Evolutionary conservation across 306 rosid genomes (phyloP).

Genomic region (Biancaea sappan): DNA sequence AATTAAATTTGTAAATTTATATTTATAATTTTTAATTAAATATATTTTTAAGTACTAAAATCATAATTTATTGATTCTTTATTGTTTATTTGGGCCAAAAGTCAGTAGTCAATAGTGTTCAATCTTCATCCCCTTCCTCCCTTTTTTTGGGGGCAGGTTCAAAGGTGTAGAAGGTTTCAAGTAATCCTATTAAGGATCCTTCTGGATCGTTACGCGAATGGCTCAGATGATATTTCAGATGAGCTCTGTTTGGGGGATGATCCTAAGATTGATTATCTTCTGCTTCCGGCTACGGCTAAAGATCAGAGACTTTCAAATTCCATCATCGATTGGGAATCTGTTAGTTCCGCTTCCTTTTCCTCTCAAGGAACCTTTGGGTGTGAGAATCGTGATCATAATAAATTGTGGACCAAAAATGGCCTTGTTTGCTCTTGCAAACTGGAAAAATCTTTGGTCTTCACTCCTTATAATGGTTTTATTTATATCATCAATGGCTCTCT

Average conservation of each 20-base stretch:
- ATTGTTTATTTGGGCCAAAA: too few relatives aligned
- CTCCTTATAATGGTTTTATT: constrained; percentile 53
- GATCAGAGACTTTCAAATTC: constrained; percentile 19
- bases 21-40: too few relatives aligned
- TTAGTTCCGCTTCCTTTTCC: constrained; percentile 40
- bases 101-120: too few relatives aligned
- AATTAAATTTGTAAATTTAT: too few relatives aligned
- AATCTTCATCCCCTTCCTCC: too few relatives aligned
- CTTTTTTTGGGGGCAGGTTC: constrained; percentile 48
- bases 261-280: constrained; percentile 57
- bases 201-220: constrained; percentile 24
- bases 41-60: too few relatives aligned
- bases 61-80: too few relatives aligned
- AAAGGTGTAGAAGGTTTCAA: constrained; percentile 57
- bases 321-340: constrained; percentile 52
- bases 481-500: constrained; percentile 44
- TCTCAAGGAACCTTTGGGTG: constrained; percentile 14
- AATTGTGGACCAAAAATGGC: constrained; percentile 46
- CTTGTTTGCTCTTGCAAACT: constrained; percentile 60
- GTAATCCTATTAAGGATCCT: constrained; percentile 47
- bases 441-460: constrained; percentile 55
- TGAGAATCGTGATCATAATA: constrained; percentile 11
- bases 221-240: constrained; percentile 29
- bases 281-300: constrained; percentile 57
- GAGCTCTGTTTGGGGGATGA: constrained; percentile 39